Base-by-base conservation (phyloP, 2,329 filamentous ascomycete species). In the Teratosphaeria viscida region DNA sequence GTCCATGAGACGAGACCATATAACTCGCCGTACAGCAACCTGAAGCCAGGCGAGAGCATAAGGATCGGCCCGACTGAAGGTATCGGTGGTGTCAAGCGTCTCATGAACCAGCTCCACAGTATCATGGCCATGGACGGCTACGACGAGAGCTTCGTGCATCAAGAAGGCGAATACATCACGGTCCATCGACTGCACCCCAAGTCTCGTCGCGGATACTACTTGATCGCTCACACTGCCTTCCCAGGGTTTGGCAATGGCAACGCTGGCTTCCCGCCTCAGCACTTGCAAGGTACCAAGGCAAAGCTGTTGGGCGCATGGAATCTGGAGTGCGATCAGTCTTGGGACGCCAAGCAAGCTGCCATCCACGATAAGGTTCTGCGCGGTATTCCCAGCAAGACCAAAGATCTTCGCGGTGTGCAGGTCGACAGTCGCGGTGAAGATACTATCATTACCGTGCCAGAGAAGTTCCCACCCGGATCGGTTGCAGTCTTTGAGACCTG, bases 401-500 rank as follows among this genome's bases (percentile, higher is more conserved):
- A 86, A 57, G 85, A 90, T 60, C 76, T 96, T 14, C 82, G 86
- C 1, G 88, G 88, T 8, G 83, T 95, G 60, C 81, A 80, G 29
- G 81, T 95, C 68, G 87, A 92, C 63, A 78, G 81, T n/a, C 81
- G 85, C 57, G 85, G 82, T 4, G 83, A 88, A 54, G 86, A 90
- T 66, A 92, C 91, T 1, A 82, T 86, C 59, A 90, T 99, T 63
- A 86, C 84, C 0, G 85, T 96, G 16, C 86, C 88, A 2, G 86
- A 91, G 54, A 84, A 86, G 62, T 96, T 99, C 71, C 90, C 91
- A 3, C 92, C 95, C 14, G 94, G 94, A 60, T 96, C 91, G 65
- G 95, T 99, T 65, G 91, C 92, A 2, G 79, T 99, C 2, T 95
- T 96, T 66, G 92, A 97, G 76, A 99, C 94, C 0, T 97, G 89